Evolutionary conservation across 177 flowering plant genomes (phyloP).

Genomic region (Telopea speciosissima): DNA sequence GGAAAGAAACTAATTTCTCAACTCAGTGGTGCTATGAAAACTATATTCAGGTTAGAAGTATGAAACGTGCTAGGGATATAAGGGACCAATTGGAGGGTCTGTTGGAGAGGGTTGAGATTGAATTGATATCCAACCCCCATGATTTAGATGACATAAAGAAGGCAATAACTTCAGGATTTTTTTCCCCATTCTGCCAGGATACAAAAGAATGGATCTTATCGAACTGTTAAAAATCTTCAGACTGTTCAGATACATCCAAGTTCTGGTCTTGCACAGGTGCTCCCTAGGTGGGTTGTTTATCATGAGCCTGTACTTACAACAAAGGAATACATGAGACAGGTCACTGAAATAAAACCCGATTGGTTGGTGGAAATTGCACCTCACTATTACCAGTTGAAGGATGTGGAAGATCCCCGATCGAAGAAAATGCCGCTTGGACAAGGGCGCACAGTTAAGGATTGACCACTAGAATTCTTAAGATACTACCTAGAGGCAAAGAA

Average conservation of each 20-base stretch:
- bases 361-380: conserved; percentile 96
- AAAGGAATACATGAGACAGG: too few relatives aligned
- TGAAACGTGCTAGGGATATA: too few relatives aligned
- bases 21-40: too few relatives aligned
- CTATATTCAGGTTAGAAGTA: too few relatives aligned
- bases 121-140: conserved; percentile 42
- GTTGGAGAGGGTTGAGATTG: too few relatives aligned
- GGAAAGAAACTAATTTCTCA: conserved; percentile 87
- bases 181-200: conserved; percentile 79
- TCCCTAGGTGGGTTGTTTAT: too few relatives aligned
- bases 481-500: too few relatives aligned
- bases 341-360: conserved; percentile 81
- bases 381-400: conserved; percentile 83
- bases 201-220: conserved; percentile 80
- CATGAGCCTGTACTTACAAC: too few relatives aligned
- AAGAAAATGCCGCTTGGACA: too few relatives aligned
- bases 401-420: conserved; percentile 89
- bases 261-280: conserved; percentile 89
- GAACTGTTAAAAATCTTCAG: conserved; percentile 85
- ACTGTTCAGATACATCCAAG: conserved; percentile 89
- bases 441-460: too few relatives aligned
- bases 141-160: conserved; percentile 75
- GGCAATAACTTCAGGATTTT: conserved; percentile 80
- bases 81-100: too few relatives aligned
- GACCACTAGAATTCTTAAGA: too few relatives aligned